Percentiles rank a stretch among this genome's conserved stretches.
Conservation (phyloP, 805 yeast genomes). For the Teunomyces barrocoloradensis region DNA sequence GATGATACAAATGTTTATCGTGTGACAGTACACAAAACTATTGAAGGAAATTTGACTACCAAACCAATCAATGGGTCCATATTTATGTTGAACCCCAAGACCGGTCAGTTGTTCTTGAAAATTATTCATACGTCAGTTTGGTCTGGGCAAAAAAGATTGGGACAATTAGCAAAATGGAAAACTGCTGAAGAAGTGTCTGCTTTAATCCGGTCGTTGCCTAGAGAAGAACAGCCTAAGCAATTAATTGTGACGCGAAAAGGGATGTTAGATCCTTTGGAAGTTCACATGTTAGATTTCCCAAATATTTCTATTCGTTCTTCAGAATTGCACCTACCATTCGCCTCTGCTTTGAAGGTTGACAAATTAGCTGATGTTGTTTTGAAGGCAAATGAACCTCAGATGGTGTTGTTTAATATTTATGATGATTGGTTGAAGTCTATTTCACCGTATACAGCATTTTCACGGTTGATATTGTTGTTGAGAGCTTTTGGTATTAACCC, state of each 20-base stretch:
- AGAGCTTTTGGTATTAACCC: conserved; percentile 77
- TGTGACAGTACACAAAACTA: conserved; percentile 85
- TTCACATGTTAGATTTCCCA: conserved; percentile 95
- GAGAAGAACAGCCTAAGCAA: conserved; percentile 93
- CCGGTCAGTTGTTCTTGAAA: conserved; percentile 86
- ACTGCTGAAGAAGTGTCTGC: conserved; percentile 98
- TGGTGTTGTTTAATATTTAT: conserved; percentile 85
- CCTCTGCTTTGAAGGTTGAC: conserved; percentile 77
- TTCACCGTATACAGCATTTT: conserved; percentile 91
- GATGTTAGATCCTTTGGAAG: conserved; percentile 91
- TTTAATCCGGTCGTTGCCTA: conserved; percentile 79
- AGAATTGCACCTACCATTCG: conserved; percentile 86
- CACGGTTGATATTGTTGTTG: conserved; percentile 77
- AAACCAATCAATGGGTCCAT: conserved; percentile 93
- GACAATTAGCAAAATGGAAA: conserved; percentile 96
- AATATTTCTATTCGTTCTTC: conserved; percentile 86
- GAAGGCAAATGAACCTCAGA: conserved; percentile 88
- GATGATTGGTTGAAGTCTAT: conserved; percentile 90
- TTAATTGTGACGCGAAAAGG: conserved; percentile 87
- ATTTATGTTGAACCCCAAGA: conserved; percentile 82
- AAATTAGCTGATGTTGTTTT: conserved; percentile 75
- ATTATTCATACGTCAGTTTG: conserved; percentile 92
- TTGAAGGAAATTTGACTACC: conserved; percentile 89
- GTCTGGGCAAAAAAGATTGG: conserved; percentile 93
- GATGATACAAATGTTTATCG: conserved; percentile 95